phyloP scores from a whole-genome alignment of 495 filamentous ascomycete species.

The Tuber umbilicatum region DNA sequence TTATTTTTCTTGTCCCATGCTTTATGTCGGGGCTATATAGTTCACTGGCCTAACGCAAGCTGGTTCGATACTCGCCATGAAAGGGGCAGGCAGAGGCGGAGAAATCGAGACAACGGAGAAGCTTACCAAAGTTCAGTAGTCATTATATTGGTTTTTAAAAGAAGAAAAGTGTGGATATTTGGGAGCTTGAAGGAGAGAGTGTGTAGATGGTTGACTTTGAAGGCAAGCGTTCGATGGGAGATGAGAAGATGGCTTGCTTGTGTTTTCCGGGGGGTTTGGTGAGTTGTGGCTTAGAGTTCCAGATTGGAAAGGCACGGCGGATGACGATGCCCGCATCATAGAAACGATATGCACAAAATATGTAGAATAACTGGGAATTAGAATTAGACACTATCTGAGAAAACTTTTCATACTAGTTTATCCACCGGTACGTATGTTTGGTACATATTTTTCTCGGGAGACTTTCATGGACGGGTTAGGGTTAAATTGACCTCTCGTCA shows the following conservation, averaged over 20 bases:
- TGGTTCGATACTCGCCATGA: conserved; percentile 2
- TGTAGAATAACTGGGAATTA: not conserved
- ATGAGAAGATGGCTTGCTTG: conserved; percentile 4
- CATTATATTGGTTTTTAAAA: conserved; percentile 22
- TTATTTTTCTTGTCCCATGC: conserved; percentile 3
- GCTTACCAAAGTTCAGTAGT: conserved; percentile 41
- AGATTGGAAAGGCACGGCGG: not conserved
- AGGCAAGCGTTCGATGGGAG: not conserved
- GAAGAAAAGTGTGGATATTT: not conserved
- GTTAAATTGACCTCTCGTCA: not conserved
- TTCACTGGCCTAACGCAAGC: conserved; percentile 7
- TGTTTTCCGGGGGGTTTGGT: not conserved
- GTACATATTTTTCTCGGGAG: not conserved
- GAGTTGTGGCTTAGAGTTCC: not conserved
- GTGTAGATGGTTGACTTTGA: not conserved
- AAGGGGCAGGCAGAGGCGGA: conserved; percentile 11
- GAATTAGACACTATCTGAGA: not conserved
- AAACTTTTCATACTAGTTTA: not conserved
- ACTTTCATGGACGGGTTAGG: not conserved
- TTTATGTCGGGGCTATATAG: conserved; percentile 1
- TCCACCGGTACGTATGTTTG: not conserved
- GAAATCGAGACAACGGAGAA: conserved; percentile 14
- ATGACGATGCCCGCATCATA: not conserved
- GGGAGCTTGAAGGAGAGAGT: not conserved
- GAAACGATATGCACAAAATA: not conserved